A percentile compares a stretch with the other conserved stretches of the same genome.
Evolutionary conservation across 192 early-diverging fungal genomes (phyloP).

Genomic region (Spizellomyces punctatus): DNA sequence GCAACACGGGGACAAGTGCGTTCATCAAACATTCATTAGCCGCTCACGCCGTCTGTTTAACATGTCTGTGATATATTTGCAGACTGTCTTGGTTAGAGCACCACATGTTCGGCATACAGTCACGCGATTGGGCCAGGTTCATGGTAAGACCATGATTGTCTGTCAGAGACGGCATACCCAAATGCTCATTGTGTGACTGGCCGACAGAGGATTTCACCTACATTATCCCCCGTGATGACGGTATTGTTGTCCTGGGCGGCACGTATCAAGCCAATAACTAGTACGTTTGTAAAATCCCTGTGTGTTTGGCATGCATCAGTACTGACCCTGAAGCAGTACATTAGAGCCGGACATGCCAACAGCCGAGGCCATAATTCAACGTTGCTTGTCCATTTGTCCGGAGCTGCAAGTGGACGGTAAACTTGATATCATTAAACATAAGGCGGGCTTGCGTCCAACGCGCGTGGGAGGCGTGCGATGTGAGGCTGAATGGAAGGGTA

Average conservation of each 20-base stretch:
- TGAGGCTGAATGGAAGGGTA: conserved; percentile 27
- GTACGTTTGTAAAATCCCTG: conserved; percentile 8
- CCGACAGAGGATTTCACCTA: conserved; percentile 56
- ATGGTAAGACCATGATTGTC: not conserved
- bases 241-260: conserved; percentile 76
- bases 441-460: conserved; percentile 51
- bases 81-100: conserved; percentile 64
- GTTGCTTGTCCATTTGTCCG: conserved; percentile 48
- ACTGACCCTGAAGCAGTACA: conserved; percentile 6
- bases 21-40: too few relatives aligned
- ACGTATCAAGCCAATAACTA: conserved; percentile 53
- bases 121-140: conserved; percentile 34
- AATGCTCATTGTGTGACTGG: not conserved
- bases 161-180: not conserved
- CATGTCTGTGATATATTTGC: too few relatives aligned
- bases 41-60: too few relatives aligned
- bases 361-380: conserved; percentile 40
- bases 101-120: conserved; percentile 70
- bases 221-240: conserved; percentile 82
- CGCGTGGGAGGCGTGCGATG: conserved; percentile 47
- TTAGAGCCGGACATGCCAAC: conserved; percentile 37
- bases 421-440: conserved; percentile 42
- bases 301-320: not conserved
- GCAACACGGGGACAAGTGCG: conserved; percentile 78
- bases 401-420: conserved; percentile 51